A percentile compares a stretch with the other conserved stretches of the same genome.
phyloP scores from a whole-genome alignment of 2,329 filamentous ascomycete species.

The Phyllosticta capitalensis region DNA sequence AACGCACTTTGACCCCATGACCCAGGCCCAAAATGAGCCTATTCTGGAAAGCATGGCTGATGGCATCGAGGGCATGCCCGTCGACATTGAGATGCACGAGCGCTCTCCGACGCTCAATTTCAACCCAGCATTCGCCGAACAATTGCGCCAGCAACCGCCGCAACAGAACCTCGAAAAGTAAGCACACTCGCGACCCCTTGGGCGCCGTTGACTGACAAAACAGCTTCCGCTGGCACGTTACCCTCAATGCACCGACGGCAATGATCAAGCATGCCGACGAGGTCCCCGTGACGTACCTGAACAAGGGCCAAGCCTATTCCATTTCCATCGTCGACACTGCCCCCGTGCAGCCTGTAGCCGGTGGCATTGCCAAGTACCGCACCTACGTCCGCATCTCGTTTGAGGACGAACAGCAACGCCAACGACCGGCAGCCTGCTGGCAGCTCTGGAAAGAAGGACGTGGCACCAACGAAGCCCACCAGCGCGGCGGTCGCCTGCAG shows the following conservation, averaged over 20 bases:
- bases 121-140: constrained; percentile 37
- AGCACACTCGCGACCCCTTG: constrained; percentile 16
- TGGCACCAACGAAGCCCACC: constrained; percentile 91
- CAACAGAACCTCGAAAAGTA: constrained; percentile 39
- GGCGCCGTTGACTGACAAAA: constrained; percentile 16
- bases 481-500: constrained; percentile 82
- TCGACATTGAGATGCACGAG: constrained; percentile 52
- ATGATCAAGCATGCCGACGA: constrained; percentile 89
- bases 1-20: constrained; percentile 69
- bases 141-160: constrained; percentile 31
- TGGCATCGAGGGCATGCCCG: constrained; percentile 18
- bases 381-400: constrained; percentile 95
- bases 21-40: constrained; percentile 56
- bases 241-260: constrained; percentile 85
- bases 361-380: constrained; percentile 62
- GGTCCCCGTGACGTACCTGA: constrained; percentile 94
- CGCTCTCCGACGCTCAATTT: constrained; percentile 53
- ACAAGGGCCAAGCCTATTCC: constrained; percentile 93
- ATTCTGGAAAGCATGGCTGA: constrained; percentile 46
- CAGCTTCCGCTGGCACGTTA: constrained; percentile 80
- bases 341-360: constrained; percentile 45
- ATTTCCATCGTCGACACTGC: constrained; percentile 73
- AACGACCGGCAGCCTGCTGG: constrained; percentile 76
- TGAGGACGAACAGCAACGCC: constrained; percentile 87
- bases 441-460: constrained; percentile 92